Conservation (phyloP, 2,329 filamentous ascomycete genomes). For the Colletotrichum agaves region DNA sequence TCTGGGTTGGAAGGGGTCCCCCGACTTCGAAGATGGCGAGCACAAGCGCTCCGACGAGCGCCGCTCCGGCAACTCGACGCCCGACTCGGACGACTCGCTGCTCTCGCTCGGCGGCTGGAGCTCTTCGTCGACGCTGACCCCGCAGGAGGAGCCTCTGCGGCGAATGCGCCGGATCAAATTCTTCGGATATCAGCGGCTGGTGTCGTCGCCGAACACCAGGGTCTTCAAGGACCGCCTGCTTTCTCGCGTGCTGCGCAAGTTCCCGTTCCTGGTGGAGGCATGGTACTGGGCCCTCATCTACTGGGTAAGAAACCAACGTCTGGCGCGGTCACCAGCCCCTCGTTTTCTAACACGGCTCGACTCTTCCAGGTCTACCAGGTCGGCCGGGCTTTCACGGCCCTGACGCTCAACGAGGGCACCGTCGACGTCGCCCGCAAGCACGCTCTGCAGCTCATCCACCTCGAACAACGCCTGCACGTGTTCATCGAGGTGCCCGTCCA, state of each 20-base stretch:
- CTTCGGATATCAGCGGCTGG: slow-evolving; percentile 47
- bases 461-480: slow-evolving; percentile 72
- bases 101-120: slow-evolving; percentile 36
- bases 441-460: slow-evolving; percentile 72
- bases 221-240: slow-evolving; percentile 69
- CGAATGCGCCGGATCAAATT: slow-evolving; percentile 48
- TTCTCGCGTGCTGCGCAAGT: slow-evolving; percentile 71
- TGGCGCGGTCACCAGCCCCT: background rate
- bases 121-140: slow-evolving; percentile 43
- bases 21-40: slow-evolving; percentile 26
- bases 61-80: slow-evolving; percentile 34
- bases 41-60: slow-evolving; percentile 51
- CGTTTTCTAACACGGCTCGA: background rate
- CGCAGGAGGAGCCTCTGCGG: slow-evolving; percentile 43
- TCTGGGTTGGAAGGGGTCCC: slow-evolving; percentile 34
- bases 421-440: slow-evolving; percentile 75
- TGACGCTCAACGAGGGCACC: slow-evolving; percentile 74
- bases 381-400: slow-evolving; percentile 76
- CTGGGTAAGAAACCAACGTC: slow-evolving; percentile 69
- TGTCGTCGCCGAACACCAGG: slow-evolving; percentile 70
- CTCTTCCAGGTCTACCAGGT: slow-evolving; percentile 74
- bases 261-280: slow-evolving; percentile 78
- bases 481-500: slow-evolving; percentile 75
- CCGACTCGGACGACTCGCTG: slow-evolving; percentile 32
- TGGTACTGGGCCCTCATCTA: slow-evolving; percentile 84